Evolutionary conservation across 768 basidiomycete species (phyloP).

Genomic region (Leccinum obscurum): DNA sequence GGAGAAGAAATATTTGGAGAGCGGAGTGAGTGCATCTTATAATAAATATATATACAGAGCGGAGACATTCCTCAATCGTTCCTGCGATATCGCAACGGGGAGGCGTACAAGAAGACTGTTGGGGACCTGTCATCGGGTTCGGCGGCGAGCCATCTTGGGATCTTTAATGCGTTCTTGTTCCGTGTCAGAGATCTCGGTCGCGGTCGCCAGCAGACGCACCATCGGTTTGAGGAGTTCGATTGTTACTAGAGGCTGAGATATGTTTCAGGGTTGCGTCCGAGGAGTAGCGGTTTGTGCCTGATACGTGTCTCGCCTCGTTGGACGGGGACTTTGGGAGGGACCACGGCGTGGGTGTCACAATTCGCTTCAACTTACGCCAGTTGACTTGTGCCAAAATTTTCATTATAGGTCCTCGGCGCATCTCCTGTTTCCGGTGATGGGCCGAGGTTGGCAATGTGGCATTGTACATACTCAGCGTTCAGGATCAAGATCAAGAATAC

Average conservation of each 20-base stretch:
- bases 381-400: conserved; percentile 1
- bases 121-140: conserved; percentile 29
- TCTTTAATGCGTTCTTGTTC: conserved; percentile 32
- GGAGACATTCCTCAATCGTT: conserved; percentile 27
- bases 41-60: too few species aligned
- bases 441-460: conserved; percentile 43
- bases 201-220: neutral
- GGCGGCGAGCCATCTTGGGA: conserved; percentile 29
- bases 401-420: conserved; percentile 43
- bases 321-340: conserved; percentile 45
- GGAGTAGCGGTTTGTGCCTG: conserved; percentile 56
- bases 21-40: too few species aligned
- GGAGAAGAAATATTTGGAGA: too few species aligned
- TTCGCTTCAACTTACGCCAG: neutral
- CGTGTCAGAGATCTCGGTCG: neutral
- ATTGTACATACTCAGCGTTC: conserved; percentile 50
- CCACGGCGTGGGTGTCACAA: conserved; percentile 21
- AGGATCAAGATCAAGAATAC: conserved; percentile 12
- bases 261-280: conserved; percentile 55
- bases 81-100: conserved; percentile 57
- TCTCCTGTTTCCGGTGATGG: conserved; percentile 53
- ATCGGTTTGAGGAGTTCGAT: conserved; percentile 30
- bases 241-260: conserved; percentile 53
- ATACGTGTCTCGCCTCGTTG: conserved; percentile 53
- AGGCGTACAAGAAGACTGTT: conserved; percentile 44